Conservation (phyloP, 2,329 filamentous ascomycete species). For the Fulvia fulva region DNA sequence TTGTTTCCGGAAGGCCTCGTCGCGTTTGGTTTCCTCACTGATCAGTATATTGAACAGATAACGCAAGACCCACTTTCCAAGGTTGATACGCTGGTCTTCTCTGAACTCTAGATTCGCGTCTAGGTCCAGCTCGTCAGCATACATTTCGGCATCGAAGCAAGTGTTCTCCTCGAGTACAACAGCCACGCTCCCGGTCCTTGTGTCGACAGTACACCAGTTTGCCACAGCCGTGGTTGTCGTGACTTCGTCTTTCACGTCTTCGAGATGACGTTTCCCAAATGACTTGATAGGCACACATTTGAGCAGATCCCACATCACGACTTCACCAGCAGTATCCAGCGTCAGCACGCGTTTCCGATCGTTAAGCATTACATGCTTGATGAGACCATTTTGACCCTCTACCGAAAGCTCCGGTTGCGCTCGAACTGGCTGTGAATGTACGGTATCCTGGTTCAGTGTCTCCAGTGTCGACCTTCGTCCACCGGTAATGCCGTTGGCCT, state of each 20-base stretch:
- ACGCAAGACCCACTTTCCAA: conserved; percentile 92
- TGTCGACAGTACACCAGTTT: conserved; percentile 94
- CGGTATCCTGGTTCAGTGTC: conserved; percentile 16
- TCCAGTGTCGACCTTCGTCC: conserved; percentile 56
- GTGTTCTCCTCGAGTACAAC: conserved; percentile 91
- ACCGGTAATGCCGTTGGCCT: conserved; percentile 30
- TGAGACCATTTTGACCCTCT: conserved; percentile 89
- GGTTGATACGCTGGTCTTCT: conserved; percentile 93
- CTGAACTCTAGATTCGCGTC: conserved; percentile 74
- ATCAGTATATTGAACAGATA: conserved; percentile 88
- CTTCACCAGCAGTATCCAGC: conserved; percentile 89
- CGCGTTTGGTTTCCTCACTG: conserved; percentile 82
- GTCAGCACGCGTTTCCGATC: conserved; percentile 86
- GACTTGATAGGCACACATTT: conserved; percentile 81
- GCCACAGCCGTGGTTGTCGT: conserved; percentile 87
- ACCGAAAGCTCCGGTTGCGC: conserved; percentile 56
- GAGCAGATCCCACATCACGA: conserved; percentile 90
- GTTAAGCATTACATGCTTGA: conserved; percentile 89
- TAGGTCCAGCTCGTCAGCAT: conserved; percentile 80
- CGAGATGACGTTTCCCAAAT: conserved; percentile 91
- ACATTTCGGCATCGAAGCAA: conserved; percentile 96
- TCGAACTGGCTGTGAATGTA: conserved; percentile 38
- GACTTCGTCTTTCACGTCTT: conserved; percentile 81
- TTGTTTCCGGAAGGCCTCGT: conserved; percentile 67
- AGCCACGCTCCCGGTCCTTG: conserved; percentile 84